Evolutionary conservation across 2,329 filamentous ascomycete genomes (phyloP), one percentile per base, ranked within the genome.

Genomic region (Metarhizium guizhouense): DNA sequence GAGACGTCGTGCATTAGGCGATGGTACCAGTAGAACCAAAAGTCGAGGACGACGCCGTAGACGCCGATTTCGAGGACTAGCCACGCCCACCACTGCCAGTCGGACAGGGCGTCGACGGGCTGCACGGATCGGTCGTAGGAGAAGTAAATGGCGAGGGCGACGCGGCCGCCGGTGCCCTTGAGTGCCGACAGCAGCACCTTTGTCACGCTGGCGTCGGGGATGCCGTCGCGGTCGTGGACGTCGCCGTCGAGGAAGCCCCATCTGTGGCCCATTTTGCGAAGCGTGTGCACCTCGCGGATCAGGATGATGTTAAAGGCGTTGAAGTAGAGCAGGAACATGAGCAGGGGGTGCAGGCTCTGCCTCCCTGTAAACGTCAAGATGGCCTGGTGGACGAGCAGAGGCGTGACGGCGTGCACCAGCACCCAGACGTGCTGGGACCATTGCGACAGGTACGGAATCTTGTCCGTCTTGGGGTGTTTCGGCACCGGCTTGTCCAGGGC

Each of bases 1-100:
- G 65, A 62, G 16, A 71, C 51, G 53, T 75, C 72, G 56, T 75
- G 73, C 70, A 74, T 74, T 11, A 65, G 50, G 2, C 73, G 68
- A 57, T 58, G 53, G 8, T 58, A 58, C 67, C 69, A 67, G 61
- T 74, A 74, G 60, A 74, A 74, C 71, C 72, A 76, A 52, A 74
- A 74, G 59, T 76, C 74, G 4, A 76, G 65, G 5, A 75, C 62
- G 51, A 76, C 65, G 2, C 67, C 67, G 57, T 76, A 76, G 0
- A 74, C 58, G 0, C 70, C 70, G 6, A 72, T 64, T 42, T 74
- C 71, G 5, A 76, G 34, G 0, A 68, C 63, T 0, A 74, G 65
- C 68, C 70, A 72, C 18, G 57, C 58, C 64, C 68, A 71, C 53
- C 61, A 56, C 16, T 32, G 29, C 45, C 54, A 52, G 40, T 53